phyloP scores from a whole-genome alignment of 164 flowering plant genomes.

The Umbellularia californica region DNA sequence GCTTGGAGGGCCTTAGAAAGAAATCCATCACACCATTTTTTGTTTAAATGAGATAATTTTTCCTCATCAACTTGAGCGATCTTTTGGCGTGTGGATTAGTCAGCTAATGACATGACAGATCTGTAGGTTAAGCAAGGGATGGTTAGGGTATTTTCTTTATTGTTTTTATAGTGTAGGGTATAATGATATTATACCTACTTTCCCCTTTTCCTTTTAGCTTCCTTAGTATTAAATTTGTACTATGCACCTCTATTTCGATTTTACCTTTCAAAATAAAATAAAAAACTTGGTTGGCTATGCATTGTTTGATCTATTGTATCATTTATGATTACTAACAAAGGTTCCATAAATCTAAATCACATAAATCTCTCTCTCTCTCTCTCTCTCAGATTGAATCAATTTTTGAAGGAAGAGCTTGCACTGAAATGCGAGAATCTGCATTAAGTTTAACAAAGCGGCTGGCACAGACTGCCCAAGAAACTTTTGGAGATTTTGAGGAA shows the following conservation, averaged over 20 bases:
- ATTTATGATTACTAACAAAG: too few species aligned
- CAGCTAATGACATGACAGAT: too few species aligned
- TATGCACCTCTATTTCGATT: background rate
- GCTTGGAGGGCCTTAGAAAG: too few species aligned
- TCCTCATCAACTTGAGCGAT: too few species aligned
- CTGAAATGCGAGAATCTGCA: slow-evolving; percentile 72
- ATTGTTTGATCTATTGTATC: background rate
- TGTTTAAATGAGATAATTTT: too few species aligned
- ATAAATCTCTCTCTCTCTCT: background rate
- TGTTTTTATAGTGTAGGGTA: too few species aligned
- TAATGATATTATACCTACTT: background rate
- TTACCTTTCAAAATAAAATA: background rate
- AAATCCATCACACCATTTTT: too few species aligned
- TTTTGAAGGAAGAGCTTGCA: slow-evolving; percentile 67
- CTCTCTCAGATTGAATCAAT: slow-evolving; percentile 52
- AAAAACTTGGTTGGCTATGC: background rate
- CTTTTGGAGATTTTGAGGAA: slow-evolving; percentile 91
- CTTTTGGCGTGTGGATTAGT: too few species aligned
- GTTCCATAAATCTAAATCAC: too few species aligned
- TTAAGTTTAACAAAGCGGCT: slow-evolving; percentile 70
- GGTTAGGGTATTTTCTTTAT: too few species aligned
- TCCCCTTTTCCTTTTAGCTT: background rate
- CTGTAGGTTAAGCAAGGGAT: too few species aligned
- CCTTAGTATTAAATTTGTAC: background rate
- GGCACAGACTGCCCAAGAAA: slow-evolving; percentile 86